Base-by-base conservation (phyloP, 179 eudicot species). In the Silene vulgaris region DNA sequence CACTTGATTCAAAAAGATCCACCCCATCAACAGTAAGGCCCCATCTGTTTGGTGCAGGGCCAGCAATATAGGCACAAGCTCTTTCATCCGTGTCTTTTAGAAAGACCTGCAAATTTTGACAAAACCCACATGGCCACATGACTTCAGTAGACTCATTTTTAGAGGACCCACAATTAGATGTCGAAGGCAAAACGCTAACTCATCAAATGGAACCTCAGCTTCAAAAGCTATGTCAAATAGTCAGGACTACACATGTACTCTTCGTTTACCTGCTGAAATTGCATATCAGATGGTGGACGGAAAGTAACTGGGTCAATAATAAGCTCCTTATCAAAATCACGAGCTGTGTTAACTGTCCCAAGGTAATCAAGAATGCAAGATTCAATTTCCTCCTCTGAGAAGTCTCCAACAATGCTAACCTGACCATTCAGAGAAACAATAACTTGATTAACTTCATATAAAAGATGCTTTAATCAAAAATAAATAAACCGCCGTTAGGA, bases 41-140 rank as follows among this genome's bases (percentile, higher is more conserved):
- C 99, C 99, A 96, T 62, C 99, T 86, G 72, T 93, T 96, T 52
- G 99, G 99, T 63, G 98, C 98, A 77, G 98, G 99, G 59, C 99
- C 99, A 11, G 99, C 99, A 77, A 93, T 93, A 78, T 91, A 96
- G 29, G 99, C 99, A 83, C 99, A 93, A 40, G 99, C 99, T 84
- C 99, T 86, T 87, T 96, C 99, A 84, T 96, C 99, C 16, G 99
- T 96, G 85, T 96, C 99, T 84, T 91, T 93, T 75, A 96, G 74
- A 81, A 88, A 89, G 71, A 96, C 96, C 99, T 96, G 87, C 28
- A 56, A 76, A 81, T 16, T 67, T 63, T 61, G 29, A 73, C 5
- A 30, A 56, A 16, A 65, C 8, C 32, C 69, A 11, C 13, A 17
- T 68, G 72, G 29, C 32, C 69, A 11, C 13, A 17, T 68, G 72